These are phyloP conservation scores for Populus euphratica DNA, from an alignment of 345 rosid genomes.

Conservation along the genomic window DNA sequence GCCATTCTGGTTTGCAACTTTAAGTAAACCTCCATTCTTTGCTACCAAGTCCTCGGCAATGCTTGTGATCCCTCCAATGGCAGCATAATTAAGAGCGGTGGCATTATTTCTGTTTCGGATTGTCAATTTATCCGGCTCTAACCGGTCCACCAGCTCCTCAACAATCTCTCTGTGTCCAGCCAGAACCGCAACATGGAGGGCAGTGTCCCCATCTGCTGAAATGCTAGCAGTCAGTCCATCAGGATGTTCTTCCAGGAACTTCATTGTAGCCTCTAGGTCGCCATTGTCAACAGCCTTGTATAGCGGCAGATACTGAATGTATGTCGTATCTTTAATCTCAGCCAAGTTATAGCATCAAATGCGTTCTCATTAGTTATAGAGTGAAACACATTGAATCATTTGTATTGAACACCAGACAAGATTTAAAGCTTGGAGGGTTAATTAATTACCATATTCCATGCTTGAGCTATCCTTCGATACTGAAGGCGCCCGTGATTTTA, in stretches of 20 bases:
- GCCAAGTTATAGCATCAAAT: neutral
- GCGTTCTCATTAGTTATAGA: neutral
- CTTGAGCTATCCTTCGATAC: neutral
- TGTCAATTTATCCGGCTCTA: conserved; percentile 21
- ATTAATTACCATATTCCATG: conserved; percentile 7
- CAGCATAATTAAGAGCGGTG: conserved; percentile 67
- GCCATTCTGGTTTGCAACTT: conserved; percentile 34
- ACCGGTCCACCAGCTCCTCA: conserved; percentile 38
- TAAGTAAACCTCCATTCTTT: conserved; percentile 37
- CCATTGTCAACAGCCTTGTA: conserved; percentile 60
- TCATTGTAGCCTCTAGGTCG: conserved; percentile 43
- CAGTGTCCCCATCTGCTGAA: conserved; percentile 54
- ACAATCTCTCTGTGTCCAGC: conserved; percentile 62
- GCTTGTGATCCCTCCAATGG: conserved; percentile 57
- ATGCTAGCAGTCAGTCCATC: conserved; percentile 43
- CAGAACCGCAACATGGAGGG: conserved; percentile 60
- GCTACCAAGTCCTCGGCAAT: conserved; percentile 54
- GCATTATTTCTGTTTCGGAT: conserved; percentile 37
- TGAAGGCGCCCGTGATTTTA: neutral
- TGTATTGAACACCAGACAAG: neutral
- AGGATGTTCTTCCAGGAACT: conserved; percentile 34
- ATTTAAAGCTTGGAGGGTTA: neutral
- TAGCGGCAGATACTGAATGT: conserved; percentile 34
- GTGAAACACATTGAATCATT: neutral
- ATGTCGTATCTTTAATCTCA: conserved; percentile 10